Evolutionary conservation across 2,329 filamentous ascomycete genomes (phyloP).

Genomic region (Fonsecaea multimorphosa): DNA sequence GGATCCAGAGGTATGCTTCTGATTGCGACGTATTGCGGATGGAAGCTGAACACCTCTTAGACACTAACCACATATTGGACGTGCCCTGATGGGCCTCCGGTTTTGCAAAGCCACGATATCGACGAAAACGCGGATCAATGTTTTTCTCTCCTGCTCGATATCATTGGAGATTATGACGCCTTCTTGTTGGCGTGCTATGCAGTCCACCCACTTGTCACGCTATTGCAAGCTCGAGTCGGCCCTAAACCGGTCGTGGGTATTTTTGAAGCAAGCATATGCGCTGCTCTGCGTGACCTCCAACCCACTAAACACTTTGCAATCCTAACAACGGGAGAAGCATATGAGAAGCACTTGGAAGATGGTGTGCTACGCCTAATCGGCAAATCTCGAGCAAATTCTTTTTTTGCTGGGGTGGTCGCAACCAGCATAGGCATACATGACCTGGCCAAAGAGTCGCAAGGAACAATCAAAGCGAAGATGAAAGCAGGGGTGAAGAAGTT

Average conservation of each 20-base stretch:
- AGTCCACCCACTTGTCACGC: slow-evolving; percentile 16
- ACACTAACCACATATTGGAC: slow-evolving; percentile 23
- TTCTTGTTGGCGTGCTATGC: slow-evolving; percentile 23
- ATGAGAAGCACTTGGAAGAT: slow-evolving; percentile 10
- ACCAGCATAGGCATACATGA: slow-evolving; percentile 12
- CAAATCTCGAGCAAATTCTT: background rate
- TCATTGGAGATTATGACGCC: slow-evolving; percentile 10
- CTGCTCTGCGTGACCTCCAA: slow-evolving; percentile 1
- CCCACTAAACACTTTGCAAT: slow-evolving; percentile 10
- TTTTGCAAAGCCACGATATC: slow-evolving; percentile 16
- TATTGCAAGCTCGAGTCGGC: slow-evolving; percentile 7
- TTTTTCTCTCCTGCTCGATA: background rate
- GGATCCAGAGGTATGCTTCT: background rate
- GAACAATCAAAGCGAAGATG: slow-evolving; percentile 12
- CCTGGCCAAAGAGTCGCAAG: background rate
- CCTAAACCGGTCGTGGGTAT: slow-evolving; percentile 17
- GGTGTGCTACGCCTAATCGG: slow-evolving; percentile 8
- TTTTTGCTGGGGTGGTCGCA: slow-evolving; percentile 16
- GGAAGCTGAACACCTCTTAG: slow-evolving; percentile 5
- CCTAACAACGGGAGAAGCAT: slow-evolving; percentile 23
- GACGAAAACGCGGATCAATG: slow-evolving; percentile 8
- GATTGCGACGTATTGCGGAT: background rate
- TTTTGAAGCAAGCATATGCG: slow-evolving; percentile 20
- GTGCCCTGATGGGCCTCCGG: slow-evolving; percentile 14
- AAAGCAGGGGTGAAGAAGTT: slow-evolving; percentile 1